Conservation (phyloP, 257 asterid genomes). For the Pogostemon cablin region DNA sequence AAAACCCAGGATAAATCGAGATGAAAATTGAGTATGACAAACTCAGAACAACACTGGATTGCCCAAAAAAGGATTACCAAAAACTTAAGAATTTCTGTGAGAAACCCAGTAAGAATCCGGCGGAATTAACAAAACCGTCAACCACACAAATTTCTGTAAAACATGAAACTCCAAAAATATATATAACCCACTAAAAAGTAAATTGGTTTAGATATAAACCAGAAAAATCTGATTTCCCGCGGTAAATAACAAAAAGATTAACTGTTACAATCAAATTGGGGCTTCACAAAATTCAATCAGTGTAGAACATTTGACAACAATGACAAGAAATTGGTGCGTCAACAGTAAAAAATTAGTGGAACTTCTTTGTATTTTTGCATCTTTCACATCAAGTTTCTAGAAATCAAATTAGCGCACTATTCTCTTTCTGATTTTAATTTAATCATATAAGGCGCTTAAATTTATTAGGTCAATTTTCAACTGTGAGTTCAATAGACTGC, state of each 20-base stretch:
- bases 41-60: neutral
- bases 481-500: no score
- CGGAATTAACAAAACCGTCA: neutral
- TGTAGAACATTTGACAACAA: constrained; percentile 19
- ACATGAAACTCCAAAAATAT: constrained; percentile 11
- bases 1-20: neutral
- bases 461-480: no score
- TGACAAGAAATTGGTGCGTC: constrained; percentile 1
- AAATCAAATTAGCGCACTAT: no score
- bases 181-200: constrained; percentile 13
- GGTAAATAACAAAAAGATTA: constrained; percentile 29
- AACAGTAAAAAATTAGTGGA: constrained; percentile 18
- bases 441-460: no score
- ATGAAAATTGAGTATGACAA: neutral
- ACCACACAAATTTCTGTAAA: constrained; percentile 16
- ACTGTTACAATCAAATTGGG: constrained; percentile 4
- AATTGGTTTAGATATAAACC: neutral
- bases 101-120: constrained; percentile 16
- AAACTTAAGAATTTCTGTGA: constrained; percentile 11
- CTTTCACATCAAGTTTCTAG: no score
- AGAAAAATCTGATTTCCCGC: constrained; percentile 20
- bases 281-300: constrained; percentile 18
- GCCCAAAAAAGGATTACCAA: neutral
- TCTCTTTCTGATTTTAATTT: no score
- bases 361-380: neutral